phyloP scores from a whole-genome alignment of 768 basidiomycete genomes.

The Tricholoma matsutake region DNA sequence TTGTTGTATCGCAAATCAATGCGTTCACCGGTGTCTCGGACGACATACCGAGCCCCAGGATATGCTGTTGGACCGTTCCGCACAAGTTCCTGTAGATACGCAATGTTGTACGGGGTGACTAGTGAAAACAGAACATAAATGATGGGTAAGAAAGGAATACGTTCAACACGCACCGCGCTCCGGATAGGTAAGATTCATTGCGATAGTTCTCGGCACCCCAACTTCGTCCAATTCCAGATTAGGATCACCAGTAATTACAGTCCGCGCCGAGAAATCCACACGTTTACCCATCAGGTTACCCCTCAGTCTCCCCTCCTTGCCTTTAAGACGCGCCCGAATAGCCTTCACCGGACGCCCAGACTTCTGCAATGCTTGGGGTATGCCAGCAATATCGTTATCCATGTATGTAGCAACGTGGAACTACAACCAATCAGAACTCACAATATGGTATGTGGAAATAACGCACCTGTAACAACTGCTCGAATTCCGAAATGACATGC shows the following conservation, averaged over 20 bases:
- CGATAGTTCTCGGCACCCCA: conserved; percentile 92
- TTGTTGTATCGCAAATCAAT: conserved; percentile 97
- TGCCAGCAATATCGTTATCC: conserved; percentile 99
- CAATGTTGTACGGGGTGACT: conserved; percentile 98
- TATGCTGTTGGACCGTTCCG: conserved; percentile 93
- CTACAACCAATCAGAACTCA: conserved; percentile 37
- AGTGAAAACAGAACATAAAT: conserved; percentile 8
- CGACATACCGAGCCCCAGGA: conserved; percentile 95
- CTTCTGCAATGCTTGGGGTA: conserved; percentile 96
- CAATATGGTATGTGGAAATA: not conserved
- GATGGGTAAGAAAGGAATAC: not conserved
- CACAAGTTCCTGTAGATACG: conserved; percentile 90
- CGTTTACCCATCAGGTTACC: conserved; percentile 99
- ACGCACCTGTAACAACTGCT: conserved; percentile 86
- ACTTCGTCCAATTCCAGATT: conserved; percentile 96
- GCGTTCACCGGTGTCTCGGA: conserved; percentile 95
- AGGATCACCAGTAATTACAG: conserved; percentile 98
- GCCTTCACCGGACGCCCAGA: conserved; percentile 97
- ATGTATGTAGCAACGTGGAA: conserved; percentile 99
- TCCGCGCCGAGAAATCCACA: conserved; percentile 98
- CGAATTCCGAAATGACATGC: conserved; percentile 93
- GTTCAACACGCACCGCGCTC: conserved; percentile 70
- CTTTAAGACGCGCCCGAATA: conserved; percentile 96
- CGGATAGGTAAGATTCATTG: conserved; percentile 97
- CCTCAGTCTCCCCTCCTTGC: conserved; percentile 96